phyloP scores from a whole-genome alignment of 371 early-diverging fungal genomes.

The Lichtheimia hyalospora region DNA sequence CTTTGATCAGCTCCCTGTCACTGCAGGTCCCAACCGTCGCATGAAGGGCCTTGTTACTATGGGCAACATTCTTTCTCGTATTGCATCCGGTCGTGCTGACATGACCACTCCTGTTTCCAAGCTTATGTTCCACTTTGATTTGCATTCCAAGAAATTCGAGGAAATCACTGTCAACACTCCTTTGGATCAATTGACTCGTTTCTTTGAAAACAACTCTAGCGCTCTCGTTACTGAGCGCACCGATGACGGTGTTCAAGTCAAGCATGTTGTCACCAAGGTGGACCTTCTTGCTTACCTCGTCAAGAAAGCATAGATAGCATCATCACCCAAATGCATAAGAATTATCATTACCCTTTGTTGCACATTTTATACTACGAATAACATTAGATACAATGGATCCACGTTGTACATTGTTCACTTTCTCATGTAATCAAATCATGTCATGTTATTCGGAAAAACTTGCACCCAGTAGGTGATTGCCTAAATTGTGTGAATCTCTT shows the following conservation, averaged over 20 bases:
- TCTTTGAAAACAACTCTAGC: slow-evolving; percentile 89
- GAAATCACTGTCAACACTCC: slow-evolving; percentile 86
- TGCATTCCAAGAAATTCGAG: slow-evolving; percentile 66
- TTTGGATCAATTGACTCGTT: slow-evolving; percentile 76
- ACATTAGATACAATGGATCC: too few relatives aligned
- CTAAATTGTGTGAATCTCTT: too few relatives aligned
- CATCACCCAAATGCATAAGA: not conserved
- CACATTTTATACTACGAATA: not conserved
- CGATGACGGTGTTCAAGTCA: slow-evolving; percentile 57
- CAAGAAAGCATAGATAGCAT: slow-evolving; percentile 24
- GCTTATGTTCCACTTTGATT: slow-evolving; percentile 84
- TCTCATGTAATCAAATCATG: too few relatives aligned
- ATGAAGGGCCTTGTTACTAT: slow-evolving; percentile 86
- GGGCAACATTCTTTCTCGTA: slow-evolving; percentile 83
- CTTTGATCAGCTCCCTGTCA: slow-evolving; percentile 95
- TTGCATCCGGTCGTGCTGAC: slow-evolving; percentile 71
- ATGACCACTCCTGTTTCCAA: slow-evolving; percentile 67
- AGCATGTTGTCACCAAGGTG: slow-evolving; percentile 89
- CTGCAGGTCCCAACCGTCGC: slow-evolving; percentile 55
- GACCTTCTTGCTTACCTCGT: slow-evolving; percentile 87
- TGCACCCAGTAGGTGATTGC: too few relatives aligned
- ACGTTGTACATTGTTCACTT: too few relatives aligned
- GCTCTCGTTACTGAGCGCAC: slow-evolving; percentile 84
- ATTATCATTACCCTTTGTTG: not conserved
- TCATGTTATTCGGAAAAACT: too few relatives aligned